Percentiles rank a stretch among this genome's conserved stretches.
These are phyloP conservation scores for Massariosphaeria phaeospora DNA, from an alignment of 495 filamentous ascomycete genomes.

Conservation along the genomic window DNA sequence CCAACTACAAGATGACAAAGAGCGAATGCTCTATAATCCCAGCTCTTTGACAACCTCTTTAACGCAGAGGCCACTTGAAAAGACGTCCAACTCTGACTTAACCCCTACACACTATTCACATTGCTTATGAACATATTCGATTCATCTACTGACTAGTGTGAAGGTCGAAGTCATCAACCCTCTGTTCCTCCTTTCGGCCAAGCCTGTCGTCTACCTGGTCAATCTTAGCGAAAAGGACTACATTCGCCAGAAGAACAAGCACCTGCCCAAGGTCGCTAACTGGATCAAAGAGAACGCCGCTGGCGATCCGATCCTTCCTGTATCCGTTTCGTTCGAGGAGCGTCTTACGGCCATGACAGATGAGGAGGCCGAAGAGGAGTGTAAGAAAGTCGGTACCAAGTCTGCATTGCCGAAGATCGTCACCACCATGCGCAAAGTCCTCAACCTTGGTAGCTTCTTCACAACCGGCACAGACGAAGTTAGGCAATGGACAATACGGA, in stretches of 20 bases:
- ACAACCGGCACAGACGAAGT: constrained; percentile 96
- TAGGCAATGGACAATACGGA: constrained; percentile 95
- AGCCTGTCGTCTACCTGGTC: constrained; percentile 95
- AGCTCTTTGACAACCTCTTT: constrained; percentile 93
- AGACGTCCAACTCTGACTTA: constrained; percentile 56
- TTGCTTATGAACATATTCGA: too few species aligned
- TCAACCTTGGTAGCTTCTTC: constrained; percentile 93
- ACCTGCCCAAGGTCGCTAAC: constrained; percentile 83
- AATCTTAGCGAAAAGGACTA: constrained; percentile 97
- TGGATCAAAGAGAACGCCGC: constrained; percentile 89
- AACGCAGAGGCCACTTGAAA: constrained; percentile 80
- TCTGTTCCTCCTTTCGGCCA: constrained; percentile 88
- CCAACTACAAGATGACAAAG: constrained; percentile 90
- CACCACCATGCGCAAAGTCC: constrained; percentile 84
- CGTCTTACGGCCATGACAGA: constrained; percentile 77
- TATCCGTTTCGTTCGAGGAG: constrained; percentile 90
- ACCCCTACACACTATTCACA: too few species aligned
- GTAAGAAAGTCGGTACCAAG: constrained; percentile 80
- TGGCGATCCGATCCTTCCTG: constrained; percentile 85
- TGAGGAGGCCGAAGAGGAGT: constrained; percentile 75
- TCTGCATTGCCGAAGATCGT: constrained; percentile 91
- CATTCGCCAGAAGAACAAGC: constrained; percentile 99
- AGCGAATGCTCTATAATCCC: constrained; percentile 95
- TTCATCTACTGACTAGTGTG: constrained; percentile 7
- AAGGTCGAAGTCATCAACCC: constrained; percentile 98